A percentile compares a stretch with the other conserved stretches of the same genome.
Conservation (phyloP, 345 rosid species). For the Trapa incisa region DNA sequence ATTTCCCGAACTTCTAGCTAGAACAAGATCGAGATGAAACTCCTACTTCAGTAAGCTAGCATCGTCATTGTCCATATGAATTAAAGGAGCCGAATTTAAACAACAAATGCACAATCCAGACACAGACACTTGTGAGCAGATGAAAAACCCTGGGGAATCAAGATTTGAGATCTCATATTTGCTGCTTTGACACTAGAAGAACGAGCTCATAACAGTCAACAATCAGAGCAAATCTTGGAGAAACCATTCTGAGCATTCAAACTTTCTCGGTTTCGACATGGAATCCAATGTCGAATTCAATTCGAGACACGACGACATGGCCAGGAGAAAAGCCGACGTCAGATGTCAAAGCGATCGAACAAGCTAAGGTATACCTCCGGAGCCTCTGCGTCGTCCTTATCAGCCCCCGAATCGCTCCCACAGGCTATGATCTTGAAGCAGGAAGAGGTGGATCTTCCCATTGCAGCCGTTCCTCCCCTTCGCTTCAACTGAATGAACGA, state of each 20-base stretch:
- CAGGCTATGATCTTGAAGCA: constrained; percentile 74
- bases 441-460: constrained; percentile 57
- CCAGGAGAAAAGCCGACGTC: neutral
- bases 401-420: constrained; percentile 38
- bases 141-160: neutral
- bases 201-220: neutral
- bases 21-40: neutral
- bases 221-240: neutral
- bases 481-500: constrained; percentile 2
- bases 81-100: neutral
- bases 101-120: neutral
- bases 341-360: constrained; percentile 4
- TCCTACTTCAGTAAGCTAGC: neutral
- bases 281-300: neutral
- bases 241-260: neutral
- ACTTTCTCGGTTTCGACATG: neutral
- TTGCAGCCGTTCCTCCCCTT: constrained; percentile 8
- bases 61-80: neutral
- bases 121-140: neutral
- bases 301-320: neutral
- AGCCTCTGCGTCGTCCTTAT: constrained; percentile 31
- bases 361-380: constrained; percentile 23
- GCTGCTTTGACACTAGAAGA: neutral
- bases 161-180: constrained; percentile 6
- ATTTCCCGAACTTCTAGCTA: neutral